Evolutionary conservation across 164 flowering plant genomes (phyloP).

Genomic region (Chimonanthus salicifolius): DNA sequence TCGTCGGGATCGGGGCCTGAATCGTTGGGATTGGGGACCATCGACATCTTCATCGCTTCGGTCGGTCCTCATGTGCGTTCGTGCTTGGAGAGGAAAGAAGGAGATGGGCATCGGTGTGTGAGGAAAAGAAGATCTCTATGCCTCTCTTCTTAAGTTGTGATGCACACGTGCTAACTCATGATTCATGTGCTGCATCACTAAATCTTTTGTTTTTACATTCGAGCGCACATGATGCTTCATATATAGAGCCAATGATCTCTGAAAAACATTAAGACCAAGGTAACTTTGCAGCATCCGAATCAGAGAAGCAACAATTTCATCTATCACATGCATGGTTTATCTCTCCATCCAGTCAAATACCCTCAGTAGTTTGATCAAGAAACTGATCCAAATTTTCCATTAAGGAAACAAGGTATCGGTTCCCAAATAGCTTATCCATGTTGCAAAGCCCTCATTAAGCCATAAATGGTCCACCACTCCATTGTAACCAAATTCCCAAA

Average conservation of each 20-base stretch:
- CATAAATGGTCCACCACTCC: slow-evolving; percentile 99
- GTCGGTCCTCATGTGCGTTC: too few relatives aligned
- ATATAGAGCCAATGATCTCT: slow-evolving; percentile 83
- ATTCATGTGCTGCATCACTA: slow-evolving; percentile 16
- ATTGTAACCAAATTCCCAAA: slow-evolving; percentile 99
- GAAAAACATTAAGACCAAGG: slow-evolving; percentile 87
- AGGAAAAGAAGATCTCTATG: too few relatives aligned
- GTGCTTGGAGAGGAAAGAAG: too few relatives aligned
- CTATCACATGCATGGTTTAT: slow-evolving; percentile 72
- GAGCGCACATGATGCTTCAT: slow-evolving; percentile 68
- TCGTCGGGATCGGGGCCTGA: too few relatives aligned
- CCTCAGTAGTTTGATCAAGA: slow-evolving; percentile 73
- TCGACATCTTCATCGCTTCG: too few relatives aligned
- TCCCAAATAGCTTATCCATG: slow-evolving; percentile 98
- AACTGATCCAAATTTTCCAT: slow-evolving; percentile 98
- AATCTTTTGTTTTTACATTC: slow-evolving; percentile 91
- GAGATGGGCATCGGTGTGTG: too few relatives aligned
- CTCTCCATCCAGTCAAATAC: slow-evolving; percentile 67
- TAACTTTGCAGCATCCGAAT: slow-evolving; percentile 94
- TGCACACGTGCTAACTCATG: too few relatives aligned
- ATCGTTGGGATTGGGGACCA: too few relatives aligned
- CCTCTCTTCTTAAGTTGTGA: too few relatives aligned
- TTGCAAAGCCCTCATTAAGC: slow-evolving; percentile 99
- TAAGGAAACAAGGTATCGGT: slow-evolving; percentile 87
- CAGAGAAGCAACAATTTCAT: slow-evolving; percentile 94